Evolutionary conservation across 2,329 filamentous ascomycete species (phyloP).

Genomic region (Diaporthe australafricana): DNA sequence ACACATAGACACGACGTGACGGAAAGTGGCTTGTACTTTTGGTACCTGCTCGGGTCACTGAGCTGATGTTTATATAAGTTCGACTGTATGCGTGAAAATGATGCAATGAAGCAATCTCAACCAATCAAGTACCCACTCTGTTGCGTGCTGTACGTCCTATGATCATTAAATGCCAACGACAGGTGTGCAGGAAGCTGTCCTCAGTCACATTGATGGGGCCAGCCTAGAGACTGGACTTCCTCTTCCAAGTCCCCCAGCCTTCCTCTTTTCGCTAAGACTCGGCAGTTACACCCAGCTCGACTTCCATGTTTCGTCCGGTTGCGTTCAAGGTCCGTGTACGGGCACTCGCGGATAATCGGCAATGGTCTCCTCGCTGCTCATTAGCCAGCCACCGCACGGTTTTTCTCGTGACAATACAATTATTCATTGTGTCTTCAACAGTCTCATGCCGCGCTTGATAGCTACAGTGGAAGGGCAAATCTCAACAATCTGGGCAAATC

Average conservation of each 20-base stretch:
- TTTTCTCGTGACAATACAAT: too few species aligned
- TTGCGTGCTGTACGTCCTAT: too few species aligned
- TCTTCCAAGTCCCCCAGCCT: neutral
- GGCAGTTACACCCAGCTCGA: too few species aligned
- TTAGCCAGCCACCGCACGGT: neutral
- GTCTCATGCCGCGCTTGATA: too few species aligned
- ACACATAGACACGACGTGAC: neutral
- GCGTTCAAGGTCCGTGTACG: neutral
- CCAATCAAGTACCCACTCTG: neutral
- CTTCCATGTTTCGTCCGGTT: neutral
- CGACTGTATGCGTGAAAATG: constrained; percentile 4
- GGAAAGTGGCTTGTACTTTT: neutral
- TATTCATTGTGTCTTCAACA: neutral
- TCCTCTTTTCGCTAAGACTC: neutral
- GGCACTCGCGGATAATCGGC: neutral
- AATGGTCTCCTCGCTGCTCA: neutral
- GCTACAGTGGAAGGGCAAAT: too few species aligned
- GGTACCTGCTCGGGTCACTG: neutral
- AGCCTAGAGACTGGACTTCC: too few species aligned
- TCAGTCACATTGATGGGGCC: too few species aligned
- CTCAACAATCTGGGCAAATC: too few species aligned
- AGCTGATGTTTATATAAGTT: constrained; percentile 14
- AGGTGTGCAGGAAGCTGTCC: neutral
- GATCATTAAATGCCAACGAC: too few species aligned
- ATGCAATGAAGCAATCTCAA: constrained; percentile 2